Conservation (phyloP, 192 early-diverging fungal species). For the Spizellomyces sp. region DNA sequence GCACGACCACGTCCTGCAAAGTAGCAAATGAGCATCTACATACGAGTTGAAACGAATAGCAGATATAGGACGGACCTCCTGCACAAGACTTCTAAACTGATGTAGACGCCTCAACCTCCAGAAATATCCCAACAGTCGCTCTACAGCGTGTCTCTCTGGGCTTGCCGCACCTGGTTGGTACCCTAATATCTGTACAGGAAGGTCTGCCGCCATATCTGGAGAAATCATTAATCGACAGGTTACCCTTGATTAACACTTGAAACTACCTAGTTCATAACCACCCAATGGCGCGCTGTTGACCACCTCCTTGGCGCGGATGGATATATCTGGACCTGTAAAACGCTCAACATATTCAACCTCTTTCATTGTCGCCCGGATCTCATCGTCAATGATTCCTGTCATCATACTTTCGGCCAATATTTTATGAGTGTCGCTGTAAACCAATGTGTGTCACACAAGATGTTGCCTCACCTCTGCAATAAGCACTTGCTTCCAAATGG, state of each 20-base stretch:
- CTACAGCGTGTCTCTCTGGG: slow-evolving; percentile 10
- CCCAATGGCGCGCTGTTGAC: slow-evolving; percentile 21
- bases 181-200: slow-evolving; percentile 11
- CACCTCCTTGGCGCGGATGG: neutral
- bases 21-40: neutral
- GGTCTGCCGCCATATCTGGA: neutral
- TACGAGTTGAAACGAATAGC: neutral
- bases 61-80: slow-evolving; percentile 1
- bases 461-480: slow-evolving; percentile 18
- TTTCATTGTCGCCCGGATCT: slow-evolving; percentile 5
- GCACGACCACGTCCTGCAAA: slow-evolving; percentile 22
- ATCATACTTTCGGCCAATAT: neutral
- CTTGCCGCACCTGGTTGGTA: neutral
- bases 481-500: slow-evolving; percentile 27
- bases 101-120: slow-evolving; percentile 24
- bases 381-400: slow-evolving; percentile 11
- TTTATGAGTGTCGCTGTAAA: too few relatives aligned
- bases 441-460: neutral
- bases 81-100: slow-evolving; percentile 13
- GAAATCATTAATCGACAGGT: too few relatives aligned
- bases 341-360: slow-evolving; percentile 19
- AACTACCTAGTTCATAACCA: slow-evolving; percentile 19
- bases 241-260: neutral
- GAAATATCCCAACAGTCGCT: slow-evolving; percentile 24
- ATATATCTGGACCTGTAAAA: slow-evolving; percentile 4